phyloP scores from a whole-genome alignment of 192 early-diverging fungal species.

The Coemansia umbellata region DNA sequence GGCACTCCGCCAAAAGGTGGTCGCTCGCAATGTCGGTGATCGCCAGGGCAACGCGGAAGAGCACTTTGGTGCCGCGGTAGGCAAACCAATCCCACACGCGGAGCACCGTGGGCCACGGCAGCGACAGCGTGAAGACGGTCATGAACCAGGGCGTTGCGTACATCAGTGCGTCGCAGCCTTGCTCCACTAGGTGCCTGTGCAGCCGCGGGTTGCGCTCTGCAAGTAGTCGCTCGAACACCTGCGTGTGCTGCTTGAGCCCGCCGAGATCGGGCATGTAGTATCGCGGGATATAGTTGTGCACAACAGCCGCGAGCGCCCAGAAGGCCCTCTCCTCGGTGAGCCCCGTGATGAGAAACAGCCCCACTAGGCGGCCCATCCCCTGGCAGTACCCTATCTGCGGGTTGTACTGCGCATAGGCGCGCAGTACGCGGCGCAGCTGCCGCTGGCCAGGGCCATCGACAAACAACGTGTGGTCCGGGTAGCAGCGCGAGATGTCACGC shows the following conservation, averaged over 20 bases:
- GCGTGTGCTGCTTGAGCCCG: conserved; percentile 76
- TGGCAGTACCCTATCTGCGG: conserved; percentile 88
- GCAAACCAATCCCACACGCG: conserved; percentile 93
- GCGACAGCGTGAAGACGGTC: conserved; percentile 79
- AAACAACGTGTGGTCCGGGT: conserved; percentile 85
- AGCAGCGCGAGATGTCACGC: conserved; percentile 82
- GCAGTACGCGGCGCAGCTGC: conserved; percentile 73
- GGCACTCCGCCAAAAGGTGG: conserved; percentile 70
- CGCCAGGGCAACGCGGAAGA: conserved; percentile 78
- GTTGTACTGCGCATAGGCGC: conserved; percentile 87
- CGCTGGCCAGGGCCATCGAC: conserved; percentile 66
- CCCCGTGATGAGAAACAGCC: conserved; percentile 82
- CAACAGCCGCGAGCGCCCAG: conserved; percentile 78
- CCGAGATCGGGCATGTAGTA: conserved; percentile 72
- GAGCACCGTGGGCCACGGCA: conserved; percentile 85
- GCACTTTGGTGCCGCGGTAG: conserved; percentile 71
- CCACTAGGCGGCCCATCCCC: conserved; percentile 91
- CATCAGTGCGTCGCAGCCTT: conserved; percentile 82
- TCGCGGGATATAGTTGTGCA: conserved; percentile 71
- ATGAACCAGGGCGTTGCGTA: conserved; percentile 95
- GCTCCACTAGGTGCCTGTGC: conserved; percentile 63
- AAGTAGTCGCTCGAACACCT: conserved; percentile 75
- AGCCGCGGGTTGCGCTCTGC: conserved; percentile 63
- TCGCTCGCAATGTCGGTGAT: conserved; percentile 63
- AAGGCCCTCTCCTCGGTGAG: conserved; percentile 84